Evolutionary conservation across 2,329 filamentous ascomycete genomes (phyloP), one percentile per base, ranked within the genome.

Genomic region (Triangularia setosa): DNA sequence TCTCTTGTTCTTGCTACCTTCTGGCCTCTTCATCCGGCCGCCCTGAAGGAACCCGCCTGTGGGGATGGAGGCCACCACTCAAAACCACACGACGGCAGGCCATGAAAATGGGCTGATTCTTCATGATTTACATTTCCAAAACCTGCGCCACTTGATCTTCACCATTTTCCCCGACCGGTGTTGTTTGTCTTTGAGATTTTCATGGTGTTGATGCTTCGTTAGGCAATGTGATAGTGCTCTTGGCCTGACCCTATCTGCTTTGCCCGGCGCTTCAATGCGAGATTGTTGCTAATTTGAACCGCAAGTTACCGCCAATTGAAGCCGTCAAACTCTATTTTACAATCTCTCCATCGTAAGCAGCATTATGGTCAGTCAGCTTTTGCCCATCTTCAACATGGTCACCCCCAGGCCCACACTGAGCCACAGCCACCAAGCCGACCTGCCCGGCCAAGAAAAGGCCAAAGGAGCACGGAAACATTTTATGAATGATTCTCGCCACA

Each of bases 401-500:
- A 21, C n/a, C 35, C 33, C 40, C 40, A 21, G 40, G 40, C n/a
- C 40, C 18, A 6, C 6, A 21, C 1, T 6, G 40, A 9, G 40
- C 40, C 40, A 48, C 40, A n/a, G 9, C 40, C 40, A 21, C 6
- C n/a, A 48, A 21, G 11, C 11, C 40, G 40, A 48, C 40, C 40
- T 21, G n/a, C 40, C 40, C 12, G 40, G 11, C 40, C 40, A 12
- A 18, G n/a, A 48, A 9, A 48, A 18, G 18, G 18, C 40, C 40
- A 21, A 48, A 21, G 25, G 2, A 24, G 21, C 33, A 27, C 24
- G 40, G 57, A 59, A 59, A 59, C 57, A 59, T 59, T 11, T 27
- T 40, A 44, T 59, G 57, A 44, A 59, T 44, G 57, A 59, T 59
- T 59, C 14, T 25, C 57, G 57, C 57, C 57, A 59, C 57, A 33